Conservation (phyloP, 2,329 filamentous ascomycete genomes). For the Ambrosiella xylebori region DNA sequence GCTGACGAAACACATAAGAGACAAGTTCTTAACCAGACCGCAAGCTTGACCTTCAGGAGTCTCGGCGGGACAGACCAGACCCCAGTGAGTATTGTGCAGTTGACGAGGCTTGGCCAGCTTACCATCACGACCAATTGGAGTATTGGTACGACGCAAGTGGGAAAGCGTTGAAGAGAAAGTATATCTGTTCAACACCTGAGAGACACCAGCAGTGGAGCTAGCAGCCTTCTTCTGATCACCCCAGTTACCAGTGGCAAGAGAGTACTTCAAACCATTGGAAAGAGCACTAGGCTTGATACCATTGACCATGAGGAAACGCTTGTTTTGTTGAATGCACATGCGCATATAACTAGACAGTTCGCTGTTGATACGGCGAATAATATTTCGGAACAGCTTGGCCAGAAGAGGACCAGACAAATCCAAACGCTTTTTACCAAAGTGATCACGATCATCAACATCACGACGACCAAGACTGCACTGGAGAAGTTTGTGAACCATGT, state of each 20-base stretch:
- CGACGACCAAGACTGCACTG: slow-evolving; percentile 85
- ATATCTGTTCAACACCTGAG: slow-evolving; percentile 93
- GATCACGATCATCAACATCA: slow-evolving; percentile 92
- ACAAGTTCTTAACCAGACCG: slow-evolving; percentile 93
- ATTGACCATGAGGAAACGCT: slow-evolving; percentile 77
- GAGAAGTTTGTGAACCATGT: slow-evolving; percentile 93
- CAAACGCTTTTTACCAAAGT: slow-evolving; percentile 96
- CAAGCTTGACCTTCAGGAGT: slow-evolving; percentile 97
- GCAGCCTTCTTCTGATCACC: slow-evolving; percentile 98
- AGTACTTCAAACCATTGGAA: slow-evolving; percentile 90
- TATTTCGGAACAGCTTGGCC: slow-evolving; percentile 85
- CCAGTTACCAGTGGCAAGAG: slow-evolving; percentile 95
- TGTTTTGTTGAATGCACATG: slow-evolving; percentile 74
- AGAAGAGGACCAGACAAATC: slow-evolving; percentile 88
- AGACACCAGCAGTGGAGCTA: slow-evolving; percentile 88
- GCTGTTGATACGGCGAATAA: slow-evolving; percentile 78
- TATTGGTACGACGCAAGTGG: slow-evolving; percentile 93
- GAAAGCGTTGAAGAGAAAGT: slow-evolving; percentile 94
- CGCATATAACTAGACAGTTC: slow-evolving; percentile 86
- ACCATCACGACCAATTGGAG: slow-evolving; percentile 89
- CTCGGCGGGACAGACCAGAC: slow-evolving; percentile 88
- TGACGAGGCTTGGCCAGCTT: slow-evolving; percentile 97
- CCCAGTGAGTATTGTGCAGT: slow-evolving; percentile 97
- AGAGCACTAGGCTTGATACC: slow-evolving; percentile 84
- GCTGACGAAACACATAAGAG: slow-evolving; percentile 95